Base-by-base conservation (phyloP, 1,284 basidiomycete species). In the Irpex rosettiformis region DNA sequence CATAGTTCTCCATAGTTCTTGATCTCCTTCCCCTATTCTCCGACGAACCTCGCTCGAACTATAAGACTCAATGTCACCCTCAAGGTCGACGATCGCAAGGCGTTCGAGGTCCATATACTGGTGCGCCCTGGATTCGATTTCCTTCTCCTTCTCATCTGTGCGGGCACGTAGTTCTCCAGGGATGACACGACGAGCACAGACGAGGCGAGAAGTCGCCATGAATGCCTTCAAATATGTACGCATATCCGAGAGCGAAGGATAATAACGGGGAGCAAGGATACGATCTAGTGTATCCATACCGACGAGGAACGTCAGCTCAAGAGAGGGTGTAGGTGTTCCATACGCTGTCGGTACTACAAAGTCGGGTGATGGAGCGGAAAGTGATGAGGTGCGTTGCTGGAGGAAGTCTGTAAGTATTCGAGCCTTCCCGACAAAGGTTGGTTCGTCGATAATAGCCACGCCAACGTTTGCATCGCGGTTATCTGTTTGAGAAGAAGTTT, bases 271-370 rank as follows among this genome's bases (percentile, higher is more conserved):
- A 13, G 88, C 83, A 58, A 97, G 88, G 54, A 98, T 82, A 6
- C 96, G 86, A 58, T 88, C 83, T 28, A 98, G 80, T 1, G 96
- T 99, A 69, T 99, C 96, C 56, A 86, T 84, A 7, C 96, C 96
- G 57, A 96, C 63, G 24, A 69, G 66, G 55, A 65, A 61, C 22
- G 65, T 62, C 52, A 66, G 56, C 55, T 61, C 61, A 22, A 63
- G 59, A n/a, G 28, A 16, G n/a, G 30, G 13, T 18, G 24, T 47
- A 10, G n/a, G n/a, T n/a, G n/a, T n/a, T n/a, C n/a, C n/a, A n/a
- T n/a, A n/a, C n/a, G n/a, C n/a, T n/a, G 7, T 18, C 43, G 18
- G 43, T 2, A 4, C 25, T 52, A 6, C 40, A 45, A 6, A 27
- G 24, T 55, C 48, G 52, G 28, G 47, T 30, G 28, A 56, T 42